Percentiles rank a stretch among this genome's conserved stretches.
phyloP scores from a whole-genome alignment of 2,329 filamentous ascomycete genomes.

The Colletotrichum trifolii region DNA sequence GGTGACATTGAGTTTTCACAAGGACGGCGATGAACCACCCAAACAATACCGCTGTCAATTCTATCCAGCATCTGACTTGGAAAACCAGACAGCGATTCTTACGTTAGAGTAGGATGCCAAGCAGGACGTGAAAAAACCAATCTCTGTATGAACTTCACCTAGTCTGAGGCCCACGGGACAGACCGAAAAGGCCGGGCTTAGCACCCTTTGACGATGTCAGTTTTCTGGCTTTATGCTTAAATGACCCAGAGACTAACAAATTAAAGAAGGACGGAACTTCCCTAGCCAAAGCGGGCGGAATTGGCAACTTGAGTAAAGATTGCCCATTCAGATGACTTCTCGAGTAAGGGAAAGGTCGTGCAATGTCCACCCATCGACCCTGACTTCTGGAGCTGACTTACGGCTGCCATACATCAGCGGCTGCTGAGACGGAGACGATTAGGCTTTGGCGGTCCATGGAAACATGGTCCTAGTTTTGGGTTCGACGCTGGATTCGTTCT shows the following conservation, averaged over 20 bases:
- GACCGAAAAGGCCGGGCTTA: constrained; percentile 5
- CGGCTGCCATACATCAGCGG: neutral
- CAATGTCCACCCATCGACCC: constrained; percentile 1
- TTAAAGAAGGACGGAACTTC: neutral
- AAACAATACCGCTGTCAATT: no score
- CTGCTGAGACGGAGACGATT: constrained; percentile 1
- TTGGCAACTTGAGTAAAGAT: constrained; percentile 9
- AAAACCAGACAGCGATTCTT: no score
- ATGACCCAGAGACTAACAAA: neutral
- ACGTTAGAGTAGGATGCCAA: no score
- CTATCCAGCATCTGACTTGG: no score
- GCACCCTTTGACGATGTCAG: no score
- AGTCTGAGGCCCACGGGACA: constrained; percentile 5
- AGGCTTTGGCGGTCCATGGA: neutral
- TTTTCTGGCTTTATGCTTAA: constrained; percentile 1
- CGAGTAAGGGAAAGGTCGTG: constrained; percentile 5
- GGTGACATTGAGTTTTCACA: no score
- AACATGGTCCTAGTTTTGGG: constrained; percentile 1
- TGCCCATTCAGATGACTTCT: constrained; percentile 19
- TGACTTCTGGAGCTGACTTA: constrained; percentile 3
- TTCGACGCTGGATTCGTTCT: neutral
- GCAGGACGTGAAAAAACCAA: neutral
- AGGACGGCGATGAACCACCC: no score
- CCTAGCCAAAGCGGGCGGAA: constrained; percentile 1
- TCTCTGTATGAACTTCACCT: neutral